Conservation (phyloP, 2,329 filamentous ascomycete genomes). For the Anthostomella pinea region DNA sequence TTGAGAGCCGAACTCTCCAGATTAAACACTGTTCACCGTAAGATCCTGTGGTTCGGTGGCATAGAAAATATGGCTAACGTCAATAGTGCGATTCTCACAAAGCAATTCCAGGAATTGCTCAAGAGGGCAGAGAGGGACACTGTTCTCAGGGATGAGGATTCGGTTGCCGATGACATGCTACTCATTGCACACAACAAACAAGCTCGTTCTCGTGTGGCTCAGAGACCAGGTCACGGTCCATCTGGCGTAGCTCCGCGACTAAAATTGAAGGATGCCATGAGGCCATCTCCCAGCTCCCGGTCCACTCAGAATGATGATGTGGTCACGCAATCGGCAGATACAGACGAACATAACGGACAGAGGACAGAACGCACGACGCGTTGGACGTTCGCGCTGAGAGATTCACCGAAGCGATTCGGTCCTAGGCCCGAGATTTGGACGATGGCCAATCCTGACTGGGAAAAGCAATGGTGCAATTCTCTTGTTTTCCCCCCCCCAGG, state of each 20-base stretch:
- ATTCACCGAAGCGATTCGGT: slow-evolving; percentile 11
- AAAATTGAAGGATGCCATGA: slow-evolving; percentile 25
- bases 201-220: slow-evolving; percentile 1
- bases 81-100: slow-evolving; percentile 4
- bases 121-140: not conserved
- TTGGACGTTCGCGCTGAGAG: slow-evolving; percentile 14
- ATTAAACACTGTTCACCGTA: slow-evolving; percentile 10
- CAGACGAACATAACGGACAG: slow-evolving; percentile 1
- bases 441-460: slow-evolving; percentile 48
- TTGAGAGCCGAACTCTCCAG: not conserved
- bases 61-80: too few relatives aligned
- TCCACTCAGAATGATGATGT: slow-evolving; percentile 2
- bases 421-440: slow-evolving; percentile 46
- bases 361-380: slow-evolving; percentile 19
- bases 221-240: not conserved
- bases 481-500: slow-evolving; percentile 59
- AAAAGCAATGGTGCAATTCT: slow-evolving; percentile 51
- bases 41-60: too few relatives aligned
- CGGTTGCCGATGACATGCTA: slow-evolving; percentile 20
- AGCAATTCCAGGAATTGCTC: not conserved
- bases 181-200: slow-evolving; percentile 24
- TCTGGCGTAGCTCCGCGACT: not conserved
- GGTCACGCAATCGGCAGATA: slow-evolving; percentile 5
- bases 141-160: not conserved
- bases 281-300: not conserved